phyloP scores from a whole-genome alignment of 768 basidiomycete species.

The Leccinellum luteum region DNA sequence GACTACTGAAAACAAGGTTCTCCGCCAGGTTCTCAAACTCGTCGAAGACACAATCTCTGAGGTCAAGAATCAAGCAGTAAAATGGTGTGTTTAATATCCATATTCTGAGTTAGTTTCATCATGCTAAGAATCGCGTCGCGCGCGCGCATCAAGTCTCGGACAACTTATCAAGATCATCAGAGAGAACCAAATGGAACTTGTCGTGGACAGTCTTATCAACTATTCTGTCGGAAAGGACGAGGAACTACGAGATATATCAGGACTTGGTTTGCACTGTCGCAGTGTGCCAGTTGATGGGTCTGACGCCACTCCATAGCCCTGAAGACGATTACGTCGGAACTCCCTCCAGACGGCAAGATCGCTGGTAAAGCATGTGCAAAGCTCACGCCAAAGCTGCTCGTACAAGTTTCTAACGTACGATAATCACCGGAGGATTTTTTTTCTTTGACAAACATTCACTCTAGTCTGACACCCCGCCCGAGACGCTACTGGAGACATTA shows the following conservation, averaged over 20 bases:
- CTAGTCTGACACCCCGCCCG: constrained; percentile 68
- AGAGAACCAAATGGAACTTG: constrained; percentile 76
- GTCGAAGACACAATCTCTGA: constrained; percentile 96
- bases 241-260: constrained; percentile 91
- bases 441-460: constrained; percentile 6
- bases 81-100: constrained; percentile 57
- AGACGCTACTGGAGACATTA: constrained; percentile 79
- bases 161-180: constrained; percentile 87
- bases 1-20: constrained; percentile 75
- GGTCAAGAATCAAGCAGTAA: constrained; percentile 97
- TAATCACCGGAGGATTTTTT: neutral
- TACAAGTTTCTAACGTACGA: constrained; percentile 72
- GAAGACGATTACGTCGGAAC: constrained; percentile 91
- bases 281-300: neutral
- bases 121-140: constrained; percentile 1
- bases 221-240: constrained; percentile 87
- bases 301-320: constrained; percentile 53
- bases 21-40: constrained; percentile 78
- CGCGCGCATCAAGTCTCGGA: constrained; percentile 61
- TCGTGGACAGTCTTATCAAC: constrained; percentile 86
- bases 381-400: constrained; percentile 79
- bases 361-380: constrained; percentile 78
- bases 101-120: neutral
- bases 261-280: constrained; percentile 59
- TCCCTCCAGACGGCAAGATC: constrained; percentile 79